Evolutionary conservation across 805 yeast genomes (phyloP).

Genomic region (Priceomyces haplophilus): DNA sequence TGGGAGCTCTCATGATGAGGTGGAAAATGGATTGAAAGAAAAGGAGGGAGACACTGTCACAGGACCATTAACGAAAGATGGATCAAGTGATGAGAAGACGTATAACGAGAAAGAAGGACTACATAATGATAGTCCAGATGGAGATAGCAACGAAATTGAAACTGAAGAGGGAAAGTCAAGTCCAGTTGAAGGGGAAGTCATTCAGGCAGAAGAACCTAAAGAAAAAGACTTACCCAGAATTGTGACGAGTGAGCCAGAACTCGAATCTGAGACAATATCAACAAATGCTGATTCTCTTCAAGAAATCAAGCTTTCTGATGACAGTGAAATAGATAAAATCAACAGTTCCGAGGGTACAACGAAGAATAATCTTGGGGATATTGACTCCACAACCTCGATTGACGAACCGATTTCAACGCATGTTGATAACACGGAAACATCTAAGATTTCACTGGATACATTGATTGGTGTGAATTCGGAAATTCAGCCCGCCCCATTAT

Average conservation of each 20-base stretch:
- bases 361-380: background rate
- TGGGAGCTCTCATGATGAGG: background rate
- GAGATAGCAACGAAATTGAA: background rate
- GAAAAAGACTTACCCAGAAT: background rate
- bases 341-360: background rate
- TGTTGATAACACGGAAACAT: background rate
- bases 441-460: background rate
- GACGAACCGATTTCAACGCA: background rate
- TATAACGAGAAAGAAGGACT: background rate
- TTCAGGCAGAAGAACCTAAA: background rate
- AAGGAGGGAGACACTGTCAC: constrained; percentile 1
- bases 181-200: background rate
- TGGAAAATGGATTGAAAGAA: background rate
- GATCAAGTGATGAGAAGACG: background rate
- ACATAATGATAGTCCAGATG: background rate
- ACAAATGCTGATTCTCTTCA: background rate
- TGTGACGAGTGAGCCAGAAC: background rate
- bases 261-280: background rate
- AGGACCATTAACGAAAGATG: background rate
- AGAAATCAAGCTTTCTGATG: background rate
- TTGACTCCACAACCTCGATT: background rate
- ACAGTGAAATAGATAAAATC: background rate
- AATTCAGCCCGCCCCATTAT: constrained; percentile 1
- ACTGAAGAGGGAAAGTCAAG: too few relatives aligned
- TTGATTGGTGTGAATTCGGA: background rate